Evolutionary conservation across 371 early-diverging fungal species (phyloP).

Genomic region (Lichtheimia ornata): DNA sequence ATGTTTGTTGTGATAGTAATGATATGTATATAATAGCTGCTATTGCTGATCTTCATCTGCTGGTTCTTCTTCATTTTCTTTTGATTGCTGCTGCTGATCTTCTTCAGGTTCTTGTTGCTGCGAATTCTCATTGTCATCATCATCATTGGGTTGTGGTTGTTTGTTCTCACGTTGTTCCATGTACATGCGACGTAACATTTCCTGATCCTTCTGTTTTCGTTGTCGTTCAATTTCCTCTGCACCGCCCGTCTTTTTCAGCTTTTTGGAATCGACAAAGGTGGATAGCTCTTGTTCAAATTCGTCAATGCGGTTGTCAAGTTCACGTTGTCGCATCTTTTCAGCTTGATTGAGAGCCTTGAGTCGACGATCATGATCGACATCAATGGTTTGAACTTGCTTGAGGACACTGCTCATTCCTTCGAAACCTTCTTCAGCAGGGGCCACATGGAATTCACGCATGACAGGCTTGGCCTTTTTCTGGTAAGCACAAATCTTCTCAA

Average conservation of each 20-base stretch:
- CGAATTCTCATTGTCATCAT: too few species aligned
- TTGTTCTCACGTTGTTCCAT: constrained; percentile 4
- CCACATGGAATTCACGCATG: constrained; percentile 58
- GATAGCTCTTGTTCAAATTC: constrained; percentile 76
- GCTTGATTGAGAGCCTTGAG: constrained; percentile 68
- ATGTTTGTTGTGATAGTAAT: too few species aligned
- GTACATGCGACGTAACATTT: constrained; percentile 48
- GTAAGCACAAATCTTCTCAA: constrained; percentile 69
- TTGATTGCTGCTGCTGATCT: too few species aligned
- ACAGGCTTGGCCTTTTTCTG: constrained; percentile 44
- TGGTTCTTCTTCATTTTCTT: too few species aligned
- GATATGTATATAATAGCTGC: too few species aligned
- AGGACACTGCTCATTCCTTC: constrained; percentile 65
- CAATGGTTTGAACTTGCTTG: constrained; percentile 68
- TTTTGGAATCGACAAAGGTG: constrained; percentile 63
- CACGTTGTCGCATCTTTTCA: constrained; percentile 66
- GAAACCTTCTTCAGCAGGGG: constrained; percentile 63
- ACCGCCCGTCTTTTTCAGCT: constrained; percentile 76
- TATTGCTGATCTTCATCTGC: too few species aligned
- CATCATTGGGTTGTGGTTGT: too few species aligned
- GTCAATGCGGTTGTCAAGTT: constrained; percentile 64
- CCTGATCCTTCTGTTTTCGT: constrained; percentile 64
- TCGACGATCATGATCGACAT: constrained; percentile 67
- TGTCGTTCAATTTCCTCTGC: constrained; percentile 69
- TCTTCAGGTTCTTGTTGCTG: too few species aligned